These are phyloP conservation scores for Taxillus chinensis DNA, from an alignment of 164 flowering plant species.

Conservation along the genomic window DNA sequence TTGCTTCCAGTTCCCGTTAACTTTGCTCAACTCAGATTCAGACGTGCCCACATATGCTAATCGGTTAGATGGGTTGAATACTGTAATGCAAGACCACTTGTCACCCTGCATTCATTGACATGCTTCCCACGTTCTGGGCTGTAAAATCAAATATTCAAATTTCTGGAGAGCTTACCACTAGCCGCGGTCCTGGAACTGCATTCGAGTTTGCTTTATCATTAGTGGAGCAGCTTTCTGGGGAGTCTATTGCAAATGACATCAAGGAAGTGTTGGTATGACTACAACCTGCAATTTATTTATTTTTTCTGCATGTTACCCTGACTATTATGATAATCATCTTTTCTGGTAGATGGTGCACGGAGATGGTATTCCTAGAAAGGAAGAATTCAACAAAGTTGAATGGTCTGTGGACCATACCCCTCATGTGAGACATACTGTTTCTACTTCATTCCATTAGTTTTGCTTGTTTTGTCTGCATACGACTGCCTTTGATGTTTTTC, in stretches of 20 bases:
- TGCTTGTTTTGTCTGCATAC: not conserved
- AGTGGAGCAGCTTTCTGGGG: conserved; percentile 79
- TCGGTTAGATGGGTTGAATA: conserved; percentile 18
- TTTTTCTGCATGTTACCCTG: no score
- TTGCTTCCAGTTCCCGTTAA: not conserved
- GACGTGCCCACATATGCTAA: not conserved
- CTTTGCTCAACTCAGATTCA: not conserved
- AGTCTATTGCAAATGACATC: conserved; percentile 46
- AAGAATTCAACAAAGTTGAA: conserved; percentile 65
- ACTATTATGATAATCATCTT: not conserved
- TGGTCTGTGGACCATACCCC: conserved; percentile 71
- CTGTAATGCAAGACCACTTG: conserved; percentile 59
- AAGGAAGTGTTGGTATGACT: conserved; percentile 47
- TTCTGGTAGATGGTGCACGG: conserved; percentile 38
- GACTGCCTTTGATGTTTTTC: not conserved
- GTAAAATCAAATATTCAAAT: conserved; percentile 75
- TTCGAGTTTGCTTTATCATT: conserved; percentile 70
- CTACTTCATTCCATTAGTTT: not conserved
- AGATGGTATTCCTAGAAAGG: conserved; percentile 26
- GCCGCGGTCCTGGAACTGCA: conserved; percentile 93
- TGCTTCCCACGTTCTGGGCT: conserved; percentile 80
- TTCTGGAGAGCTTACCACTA: conserved; percentile 87
- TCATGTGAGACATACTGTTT: conserved; percentile 34
- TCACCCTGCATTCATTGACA: conserved; percentile 85
- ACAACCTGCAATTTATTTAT: no score